Percentiles rank a stretch among this genome's conserved stretches.
phyloP scores from a whole-genome alignment of 352 stramenopile species.

The Nothophytophthora sp. region DNA sequence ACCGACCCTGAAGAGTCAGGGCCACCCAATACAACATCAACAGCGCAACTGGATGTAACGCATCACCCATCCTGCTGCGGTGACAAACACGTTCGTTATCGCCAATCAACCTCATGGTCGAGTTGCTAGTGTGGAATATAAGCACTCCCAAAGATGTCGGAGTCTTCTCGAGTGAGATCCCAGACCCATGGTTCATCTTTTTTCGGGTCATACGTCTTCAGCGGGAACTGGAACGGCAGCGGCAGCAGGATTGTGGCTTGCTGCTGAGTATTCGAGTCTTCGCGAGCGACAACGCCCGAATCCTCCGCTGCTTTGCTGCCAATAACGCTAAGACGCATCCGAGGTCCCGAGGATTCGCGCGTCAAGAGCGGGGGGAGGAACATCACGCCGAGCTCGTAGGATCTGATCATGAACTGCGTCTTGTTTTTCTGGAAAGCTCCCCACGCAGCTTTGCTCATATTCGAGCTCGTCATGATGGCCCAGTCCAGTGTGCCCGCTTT shows the following conservation, averaged over 20 bases:
- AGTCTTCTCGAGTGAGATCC: slow-evolving; percentile 67
- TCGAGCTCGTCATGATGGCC: slow-evolving; percentile 80
- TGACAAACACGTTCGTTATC: background rate
- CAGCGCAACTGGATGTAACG: too few species aligned
- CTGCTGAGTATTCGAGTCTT: background rate
- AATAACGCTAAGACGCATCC: slow-evolving; percentile 31
- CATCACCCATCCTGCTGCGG: background rate
- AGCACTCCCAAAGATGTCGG: slow-evolving; percentile 69
- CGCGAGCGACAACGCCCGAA: slow-evolving; percentile 1
- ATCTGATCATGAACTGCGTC: slow-evolving; percentile 81
- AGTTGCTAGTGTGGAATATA: slow-evolving; percentile 51
- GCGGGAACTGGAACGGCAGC: slow-evolving; percentile 68
- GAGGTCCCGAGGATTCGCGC: slow-evolving; percentile 1
- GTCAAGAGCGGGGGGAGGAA: slow-evolving; percentile 50
- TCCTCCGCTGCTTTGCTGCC: slow-evolving; percentile 28
- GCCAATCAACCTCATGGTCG: background rate
- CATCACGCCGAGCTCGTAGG: slow-evolving; percentile 80
- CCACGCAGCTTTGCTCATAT: slow-evolving; percentile 86
- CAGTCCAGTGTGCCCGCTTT: slow-evolving; percentile 49
- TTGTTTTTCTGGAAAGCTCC: slow-evolving; percentile 71
- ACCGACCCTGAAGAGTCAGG: slow-evolving; percentile 19
- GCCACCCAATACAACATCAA: slow-evolving; percentile 9
- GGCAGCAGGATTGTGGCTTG: slow-evolving; percentile 32
- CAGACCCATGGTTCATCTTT: slow-evolving; percentile 82
- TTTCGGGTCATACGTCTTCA: slow-evolving; percentile 69